Evolutionary conservation across 257 asterid species (phyloP).

Genomic region (Solanum sejunctum): DNA sequence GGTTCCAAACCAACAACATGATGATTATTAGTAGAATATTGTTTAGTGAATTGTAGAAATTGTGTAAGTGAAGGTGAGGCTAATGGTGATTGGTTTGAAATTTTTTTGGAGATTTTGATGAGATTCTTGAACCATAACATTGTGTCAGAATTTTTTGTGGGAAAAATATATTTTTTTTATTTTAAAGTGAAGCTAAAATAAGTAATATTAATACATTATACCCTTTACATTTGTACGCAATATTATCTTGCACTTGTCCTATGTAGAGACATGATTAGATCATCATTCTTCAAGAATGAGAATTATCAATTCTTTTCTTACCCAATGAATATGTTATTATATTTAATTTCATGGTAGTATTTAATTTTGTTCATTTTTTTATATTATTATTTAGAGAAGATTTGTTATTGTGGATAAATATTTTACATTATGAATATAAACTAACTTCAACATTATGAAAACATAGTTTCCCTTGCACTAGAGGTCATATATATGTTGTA

Average conservation of each 20-base stretch:
- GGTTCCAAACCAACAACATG: conserved; percentile 36
- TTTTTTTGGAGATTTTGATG: conserved; percentile 35
- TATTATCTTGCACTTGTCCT: too few species aligned
- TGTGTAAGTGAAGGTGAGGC: conserved; percentile 31
- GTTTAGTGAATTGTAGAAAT: conserved; percentile 36
- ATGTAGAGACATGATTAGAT: too few species aligned
- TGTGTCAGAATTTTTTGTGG: neutral
- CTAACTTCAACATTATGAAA: too few species aligned
- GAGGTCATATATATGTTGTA: too few species aligned
- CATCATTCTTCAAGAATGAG: neutral
- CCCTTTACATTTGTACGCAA: neutral
- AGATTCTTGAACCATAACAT: conserved; percentile 83
- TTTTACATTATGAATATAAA: too few species aligned
- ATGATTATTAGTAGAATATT: neutral
- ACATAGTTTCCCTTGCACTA: too few species aligned
- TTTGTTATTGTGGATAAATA: too few species aligned
- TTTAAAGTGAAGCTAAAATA: neutral
- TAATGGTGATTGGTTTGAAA: conserved; percentile 12
- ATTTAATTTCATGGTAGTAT: too few species aligned
- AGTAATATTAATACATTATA: neutral
- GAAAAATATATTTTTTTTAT: neutral
- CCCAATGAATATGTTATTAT: neutral
- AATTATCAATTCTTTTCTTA: neutral
- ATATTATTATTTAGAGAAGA: neutral
- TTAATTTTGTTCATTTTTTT: too few species aligned